Conservation (phyloP, 306 rosid species). For the Ormosia semicastrata region DNA sequence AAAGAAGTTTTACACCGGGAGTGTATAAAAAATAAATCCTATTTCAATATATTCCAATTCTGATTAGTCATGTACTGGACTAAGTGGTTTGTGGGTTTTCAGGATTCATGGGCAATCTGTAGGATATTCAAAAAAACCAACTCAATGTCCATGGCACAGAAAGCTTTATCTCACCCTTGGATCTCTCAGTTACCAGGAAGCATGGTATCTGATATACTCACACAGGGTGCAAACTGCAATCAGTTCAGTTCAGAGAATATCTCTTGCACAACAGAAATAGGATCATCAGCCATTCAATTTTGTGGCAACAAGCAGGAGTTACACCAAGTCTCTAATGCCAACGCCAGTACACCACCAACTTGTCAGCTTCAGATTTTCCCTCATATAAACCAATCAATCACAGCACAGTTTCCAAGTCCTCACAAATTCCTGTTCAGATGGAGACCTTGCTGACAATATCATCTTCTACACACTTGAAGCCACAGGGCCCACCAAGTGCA, state of each 20-base stretch:
- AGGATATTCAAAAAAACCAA: constrained; percentile 79
- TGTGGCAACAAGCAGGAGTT: constrained; percentile 30
- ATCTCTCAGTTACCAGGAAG: constrained; percentile 48
- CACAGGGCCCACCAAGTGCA: constrained; percentile 36
- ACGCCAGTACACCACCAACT: constrained; percentile 22
- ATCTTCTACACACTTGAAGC: constrained; percentile 44
- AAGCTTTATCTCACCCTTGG: constrained; percentile 66
- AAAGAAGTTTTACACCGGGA: too few species aligned
- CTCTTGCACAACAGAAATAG: constrained; percentile 47
- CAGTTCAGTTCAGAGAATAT: constrained; percentile 43
- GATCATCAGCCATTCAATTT: constrained; percentile 39
- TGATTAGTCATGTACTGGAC: neutral
- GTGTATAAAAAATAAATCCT: neutral
- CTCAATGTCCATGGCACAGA: constrained; percentile 69
- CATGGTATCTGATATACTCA: constrained; percentile 39
- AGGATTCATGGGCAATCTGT: constrained; percentile 93
- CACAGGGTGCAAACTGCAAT: constrained; percentile 33
- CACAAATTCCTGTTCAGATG: constrained; percentile 34
- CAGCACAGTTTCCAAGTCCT: constrained; percentile 28
- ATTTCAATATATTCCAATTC: neutral
- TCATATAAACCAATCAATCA: too few species aligned
- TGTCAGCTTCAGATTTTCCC: too few species aligned
- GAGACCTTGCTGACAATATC: constrained; percentile 38
- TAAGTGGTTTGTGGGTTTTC: constrained; percentile 1
- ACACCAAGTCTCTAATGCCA: constrained; percentile 18